Base-by-base conservation (phyloP, 441 rosid genomes). In the Populus hybrid region DNA sequence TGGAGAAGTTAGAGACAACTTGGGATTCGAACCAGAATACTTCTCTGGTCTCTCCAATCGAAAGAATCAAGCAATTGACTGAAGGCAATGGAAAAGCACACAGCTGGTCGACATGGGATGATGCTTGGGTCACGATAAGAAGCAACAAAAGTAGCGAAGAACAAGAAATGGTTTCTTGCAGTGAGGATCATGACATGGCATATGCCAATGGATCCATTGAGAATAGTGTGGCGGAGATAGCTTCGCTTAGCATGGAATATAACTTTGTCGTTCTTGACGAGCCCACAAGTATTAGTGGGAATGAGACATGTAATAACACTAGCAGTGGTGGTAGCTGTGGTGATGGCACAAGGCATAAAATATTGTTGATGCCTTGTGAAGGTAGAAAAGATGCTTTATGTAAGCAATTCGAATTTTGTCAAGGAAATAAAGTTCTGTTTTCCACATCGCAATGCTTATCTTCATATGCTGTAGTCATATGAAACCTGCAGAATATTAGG, bases 41-140 rank as follows among this genome's bases (percentile, higher is more conserved):
- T 9, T 34, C 75, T 82, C 21, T 35, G 40, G 50, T 0, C 57
- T 81, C 86, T 76, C 78, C 88, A 3, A 21, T 10, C 61, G 85
- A 88, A 78, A 91, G 93, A 78, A 87, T 91, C 42, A 70, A 63
- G 81, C 83, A 84, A 79, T 75, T 90, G 85, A 73, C 79, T 59
- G 78, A 63, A 38, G 76, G 61, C 70, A 54, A 34, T 54, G 69
- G 11, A n/a, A 42, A 65, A 71, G 69, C 77, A 75, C 72, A 78
- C 40, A 81, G 26, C 61, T 90, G 89, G 89, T 78, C 79, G 36
- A 34, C 36, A 74, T 74, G 72, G 84, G 92, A 87, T 78, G 90
- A 74, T n/a, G 81, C 69, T 71, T 94, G 97, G 97, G 59, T 86
- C 38, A 86, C 89, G 1, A 93, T 92, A 57, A 88, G 97, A 80